Percentiles rank a stretch among this genome's conserved stretches.
Conservation (phyloP, 208 protist genomes). For the Borovskyia barvae region DNA sequence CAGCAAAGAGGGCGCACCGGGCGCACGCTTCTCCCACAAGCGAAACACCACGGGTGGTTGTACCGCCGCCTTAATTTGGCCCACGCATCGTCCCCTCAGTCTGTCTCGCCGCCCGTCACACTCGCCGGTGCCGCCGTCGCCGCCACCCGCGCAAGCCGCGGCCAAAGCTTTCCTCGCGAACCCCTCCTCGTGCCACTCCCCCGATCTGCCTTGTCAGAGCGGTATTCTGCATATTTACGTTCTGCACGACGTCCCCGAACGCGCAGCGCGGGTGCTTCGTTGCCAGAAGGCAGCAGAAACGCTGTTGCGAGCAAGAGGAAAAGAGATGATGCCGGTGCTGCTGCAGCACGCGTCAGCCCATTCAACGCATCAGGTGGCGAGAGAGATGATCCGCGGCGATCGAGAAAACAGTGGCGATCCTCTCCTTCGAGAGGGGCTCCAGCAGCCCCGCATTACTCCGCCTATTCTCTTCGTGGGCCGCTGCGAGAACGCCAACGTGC, state of each 20-base stretch:
- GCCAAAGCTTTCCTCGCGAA: too few relatives aligned
- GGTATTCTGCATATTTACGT: slow-evolving; percentile 38
- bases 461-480: slow-evolving; percentile 22
- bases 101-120: slow-evolving; percentile 14
- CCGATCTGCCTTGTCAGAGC: neutral
- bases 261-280: slow-evolving; percentile 18
- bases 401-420: too few relatives aligned
- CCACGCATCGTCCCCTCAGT: slow-evolving; percentile 17
- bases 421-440: neutral
- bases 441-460: neutral
- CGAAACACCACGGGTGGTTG: too few relatives aligned
- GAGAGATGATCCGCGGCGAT: too few relatives aligned
- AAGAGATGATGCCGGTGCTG: too few relatives aligned
- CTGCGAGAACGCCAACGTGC: slow-evolving; percentile 49
- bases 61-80: slow-evolving; percentile 6
- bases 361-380: too few relatives aligned
- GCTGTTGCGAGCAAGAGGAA: slow-evolving; percentile 1
- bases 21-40: too few relatives aligned
- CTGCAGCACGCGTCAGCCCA: too few relatives aligned
- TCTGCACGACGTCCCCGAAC: slow-evolving; percentile 36
- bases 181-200: neutral
- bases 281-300: slow-evolving; percentile 8
- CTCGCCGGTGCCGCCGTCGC: slow-evolving; percentile 9
- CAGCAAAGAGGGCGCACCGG: too few relatives aligned
- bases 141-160: neutral